Base-by-base conservation (phyloP, 2,329 filamentous ascomycete genomes). In the Zelopaecilomyces penicillatus region DNA sequence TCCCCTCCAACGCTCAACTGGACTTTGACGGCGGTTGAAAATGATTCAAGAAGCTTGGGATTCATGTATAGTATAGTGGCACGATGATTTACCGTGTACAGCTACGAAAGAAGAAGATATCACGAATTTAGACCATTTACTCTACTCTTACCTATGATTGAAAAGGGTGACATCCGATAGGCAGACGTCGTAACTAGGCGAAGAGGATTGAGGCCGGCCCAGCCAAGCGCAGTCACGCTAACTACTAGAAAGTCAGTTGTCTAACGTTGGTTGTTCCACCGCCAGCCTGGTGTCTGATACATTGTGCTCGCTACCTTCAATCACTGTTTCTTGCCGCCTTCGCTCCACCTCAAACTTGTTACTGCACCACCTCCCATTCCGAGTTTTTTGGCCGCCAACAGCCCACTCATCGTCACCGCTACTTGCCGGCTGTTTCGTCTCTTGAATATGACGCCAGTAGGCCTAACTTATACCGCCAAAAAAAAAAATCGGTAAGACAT, bases 301-400 rank as follows among this genome's bases (percentile, higher is more conserved):
- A 19, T 19, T 19, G 19, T 19, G 19, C 19, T 60, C 2, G 67
- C 68, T 32, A 63, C 64, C 49, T 61, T 58, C 10, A 67, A 63
- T 46, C 70, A 67, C 48, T 72, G 65, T 44, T 44, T 77, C 74
- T 30, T 75, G 72, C 47, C 78, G 74, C 46, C 67, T 67, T 34
- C 79, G 71, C 50, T 80, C 75, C 8, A 73, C 74, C 12, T 84
- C 82, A 12, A 89, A 71, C 50, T 19, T 84, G 75, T 38, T 69
- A 65, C 61, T 85, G 78, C 9, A 82, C 83, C 31, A 70, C 68
- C 51, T 78, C 75, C 83, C 84, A 87, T 47, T 80, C 80, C 31
- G 61, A 19, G 19, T 19, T 3, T 19, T 2, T 19, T 19, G 19
- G 19, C 19, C 19, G 19, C 19, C 3, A 3, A 3, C 19, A 19